Percentiles rank a stretch among this genome's conserved stretches.
These are phyloP conservation scores for Dictyostelium capitatum DNA, from an alignment of 78 protist genomes.

Conservation along the genomic window DNA sequence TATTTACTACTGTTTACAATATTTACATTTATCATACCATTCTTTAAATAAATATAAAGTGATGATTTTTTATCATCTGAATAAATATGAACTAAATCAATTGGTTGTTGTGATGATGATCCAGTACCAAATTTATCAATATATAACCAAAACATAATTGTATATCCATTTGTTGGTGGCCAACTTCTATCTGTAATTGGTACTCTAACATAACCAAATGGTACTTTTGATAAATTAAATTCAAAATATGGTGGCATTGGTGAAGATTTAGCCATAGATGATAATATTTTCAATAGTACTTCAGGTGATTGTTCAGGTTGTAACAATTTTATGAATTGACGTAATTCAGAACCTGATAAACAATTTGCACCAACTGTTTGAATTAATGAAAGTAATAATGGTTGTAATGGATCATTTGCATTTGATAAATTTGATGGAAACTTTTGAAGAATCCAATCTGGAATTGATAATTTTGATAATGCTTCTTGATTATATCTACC, in stretches of 20 bases:
- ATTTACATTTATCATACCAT: slow-evolving; percentile 26
- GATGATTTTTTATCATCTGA: slow-evolving; percentile 50
- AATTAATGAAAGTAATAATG: slow-evolving; percentile 24
- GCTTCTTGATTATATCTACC: slow-evolving; percentile 77
- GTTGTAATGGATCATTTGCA: slow-evolving; percentile 70
- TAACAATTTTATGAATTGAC: slow-evolving; percentile 47
- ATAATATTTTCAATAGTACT: slow-evolving; percentile 55
- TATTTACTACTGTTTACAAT: slow-evolving; percentile 45
- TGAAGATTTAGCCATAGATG: slow-evolving; percentile 76
- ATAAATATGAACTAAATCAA: slow-evolving; percentile 52
- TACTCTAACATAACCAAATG: slow-evolving; percentile 37
- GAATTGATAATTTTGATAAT: slow-evolving; percentile 53
- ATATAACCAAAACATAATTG: slow-evolving; percentile 76
- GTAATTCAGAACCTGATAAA: slow-evolving; percentile 61
- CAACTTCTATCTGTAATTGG: slow-evolving; percentile 27
- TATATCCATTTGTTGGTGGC: slow-evolving; percentile 80
- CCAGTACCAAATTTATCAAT: slow-evolving; percentile 32
- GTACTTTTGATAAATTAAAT: slow-evolving; percentile 30
- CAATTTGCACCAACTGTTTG: slow-evolving; percentile 83
- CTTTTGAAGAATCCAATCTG: slow-evolving; percentile 63
- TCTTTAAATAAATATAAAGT: slow-evolving; percentile 28
- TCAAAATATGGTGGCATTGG: slow-evolving; percentile 77
- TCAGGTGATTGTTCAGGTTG: slow-evolving; percentile 76
- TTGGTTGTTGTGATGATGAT: not conserved
- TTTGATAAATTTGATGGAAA: slow-evolving; percentile 41